Conservation (phyloP, 768 basidiomycete species). For the Clathrus columnatus region DNA sequence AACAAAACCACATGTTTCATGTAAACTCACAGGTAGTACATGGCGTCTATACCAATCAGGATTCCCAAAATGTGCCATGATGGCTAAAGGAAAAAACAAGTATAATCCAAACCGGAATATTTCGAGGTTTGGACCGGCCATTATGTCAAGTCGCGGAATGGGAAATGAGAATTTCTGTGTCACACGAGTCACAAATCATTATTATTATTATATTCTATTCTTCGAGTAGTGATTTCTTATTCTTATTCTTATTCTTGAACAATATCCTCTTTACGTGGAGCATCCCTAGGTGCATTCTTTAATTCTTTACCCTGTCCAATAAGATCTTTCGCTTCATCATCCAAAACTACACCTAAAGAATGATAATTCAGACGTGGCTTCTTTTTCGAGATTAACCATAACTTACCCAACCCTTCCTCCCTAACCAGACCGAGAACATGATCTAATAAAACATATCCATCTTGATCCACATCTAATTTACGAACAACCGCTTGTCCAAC, state of each 20-base stretch:
- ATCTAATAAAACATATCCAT: slow-evolving; percentile 91
- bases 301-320: slow-evolving; percentile 78
- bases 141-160: background rate
- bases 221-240: background rate
- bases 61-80: slow-evolving; percentile 80
- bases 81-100: slow-evolving; percentile 73
- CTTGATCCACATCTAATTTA: slow-evolving; percentile 93
- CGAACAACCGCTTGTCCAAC: slow-evolving; percentile 80
- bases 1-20: background rate
- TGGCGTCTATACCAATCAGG: slow-evolving; percentile 76
- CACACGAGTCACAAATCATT: too few species aligned
- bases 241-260: slow-evolving; percentile 48
- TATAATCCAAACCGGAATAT: slow-evolving; percentile 86
- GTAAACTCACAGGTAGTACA: slow-evolving; percentile 58
- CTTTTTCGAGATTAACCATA: background rate
- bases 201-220: too few species aligned
- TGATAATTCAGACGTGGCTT: background rate
- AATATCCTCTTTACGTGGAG: slow-evolving; percentile 93
- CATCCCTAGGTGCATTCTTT: slow-evolving; percentile 41
- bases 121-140: slow-evolving; percentile 53
- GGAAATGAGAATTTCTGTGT: too few species aligned
- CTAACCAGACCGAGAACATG: slow-evolving; percentile 85
- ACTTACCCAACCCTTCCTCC: slow-evolving; percentile 76
- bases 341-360: slow-evolving; percentile 54
- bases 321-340: slow-evolving; percentile 75